Base-by-base conservation (phyloP, 2,329 filamentous ascomycete species). In the Tolypocladium cylindrosporum region DNA sequence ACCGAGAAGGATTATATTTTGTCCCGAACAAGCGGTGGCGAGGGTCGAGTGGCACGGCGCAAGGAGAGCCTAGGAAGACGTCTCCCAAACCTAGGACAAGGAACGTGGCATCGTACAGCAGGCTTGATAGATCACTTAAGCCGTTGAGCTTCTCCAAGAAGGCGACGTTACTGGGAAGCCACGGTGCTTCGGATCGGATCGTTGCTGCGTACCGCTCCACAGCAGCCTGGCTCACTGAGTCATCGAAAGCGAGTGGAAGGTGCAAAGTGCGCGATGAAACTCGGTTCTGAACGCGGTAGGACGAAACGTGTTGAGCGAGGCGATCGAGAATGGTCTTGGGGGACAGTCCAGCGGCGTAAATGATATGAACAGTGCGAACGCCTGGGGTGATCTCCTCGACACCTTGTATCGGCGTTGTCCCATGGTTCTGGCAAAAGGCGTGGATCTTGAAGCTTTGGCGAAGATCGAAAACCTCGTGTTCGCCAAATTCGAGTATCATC, bases 131-230 rank as follows among this genome's bases (percentile, higher is more conserved):
- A 1, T 66, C 63, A 2, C 65, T 60, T 19, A 73, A 60, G 0
- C 66, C 70, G 58, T 74, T 74, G 13, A 74, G 62, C 50, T 63
- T 60, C 55, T 71, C 66, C 3, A 77, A 61, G 58, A 87, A 88
- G 1, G 79, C 74, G 45, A 86, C 74, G 57, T 86, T 86, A 62
- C 83, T 81, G 0, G 85, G 85, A 0, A 87, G 73, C 65, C 85
- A 88, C 0, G 81, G 78, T 0, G 85, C 85, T 54, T 83, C 78
- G 1, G 79, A 76, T 8, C 85, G 77, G 61, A 85, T 83, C 0
- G 83, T 86, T 31, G 80, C 80, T 65, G 80, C 80, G 67, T 88
- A 88, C 4, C 84, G 76, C 52, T 81, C 71, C 0, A 84, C 77
- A 0, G 84, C 83, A 40, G 80, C 77, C 24, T 75, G 65, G 58